Base-by-base conservation (phyloP, 164 flowering plant genomes). In the Annona cherimola region DNA sequence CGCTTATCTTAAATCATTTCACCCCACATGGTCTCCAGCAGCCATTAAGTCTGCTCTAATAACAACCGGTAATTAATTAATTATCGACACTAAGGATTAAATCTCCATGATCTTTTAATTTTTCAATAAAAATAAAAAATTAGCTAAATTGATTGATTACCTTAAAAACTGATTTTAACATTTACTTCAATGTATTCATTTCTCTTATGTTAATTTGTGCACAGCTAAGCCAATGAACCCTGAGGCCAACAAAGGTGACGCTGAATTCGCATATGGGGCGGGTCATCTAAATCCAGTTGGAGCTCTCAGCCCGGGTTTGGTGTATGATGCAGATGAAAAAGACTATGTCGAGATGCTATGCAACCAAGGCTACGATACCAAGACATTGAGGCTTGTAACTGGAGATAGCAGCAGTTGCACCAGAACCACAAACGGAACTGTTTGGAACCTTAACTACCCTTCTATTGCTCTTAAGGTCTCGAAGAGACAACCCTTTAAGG, bases 211-310 rank as follows among this genome's bases (percentile, higher is more conserved):
- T n/a, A n/a, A n/a, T n/a, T n/a, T n/a, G n/a, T n/a, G n/a, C n/a
- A n/a, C n/a, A n/a, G n/a, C n/a, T n/a, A n/a, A n/a, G n/a, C n/a
- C n/a, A n/a, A n/a, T n/a, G n/a, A n/a, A n/a, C n/a, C n/a, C n/a
- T n/a, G n/a, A n/a, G n/a, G n/a, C n/a, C n/a, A n/a, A n/a, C n/a
- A n/a, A n/a, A n/a, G n/a, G n/a, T n/a, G 44, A 63, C 6, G 63
- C 4, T 4, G 93, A 80, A 71, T 79, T 86, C 64, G 82, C 80
- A 8, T 87, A 80, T 63, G 88, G 88, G 41, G 75, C 92, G 14
- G 90, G 89, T 14, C 82, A 83, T 20, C 63, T 88, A 3, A 45
- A 88, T 70, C 92, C 88, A 2, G 42, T 76, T 1, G 73, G 67
- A 45, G 90, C 88, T 2, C 35, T 71, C 2, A 14, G 81, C 69